Evolutionary conservation across 106 monocot species (phyloP).

Genomic region (Acorus calamus): DNA sequence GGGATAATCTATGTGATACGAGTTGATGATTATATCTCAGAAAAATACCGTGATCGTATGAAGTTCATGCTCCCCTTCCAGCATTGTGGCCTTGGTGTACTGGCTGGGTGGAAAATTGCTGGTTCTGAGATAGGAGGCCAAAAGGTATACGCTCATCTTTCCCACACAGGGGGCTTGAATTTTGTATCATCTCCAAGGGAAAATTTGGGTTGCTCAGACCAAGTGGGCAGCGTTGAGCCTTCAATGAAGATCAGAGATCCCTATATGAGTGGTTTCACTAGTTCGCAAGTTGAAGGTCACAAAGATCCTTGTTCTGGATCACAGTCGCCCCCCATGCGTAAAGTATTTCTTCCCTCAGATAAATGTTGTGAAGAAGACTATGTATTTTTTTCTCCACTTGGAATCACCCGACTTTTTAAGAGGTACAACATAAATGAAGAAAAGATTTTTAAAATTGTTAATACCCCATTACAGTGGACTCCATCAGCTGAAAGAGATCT

Average conservation of each 20-base stretch:
- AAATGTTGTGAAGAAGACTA: constrained; percentile 24
- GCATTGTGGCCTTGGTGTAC: constrained; percentile 22
- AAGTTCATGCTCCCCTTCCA: constrained; percentile 7
- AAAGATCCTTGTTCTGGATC: constrained; percentile 6
- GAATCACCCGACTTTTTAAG: constrained; percentile 50
- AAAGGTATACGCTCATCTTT: constrained; percentile 19
- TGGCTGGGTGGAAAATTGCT: constrained; percentile 52
- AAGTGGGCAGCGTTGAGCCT: constrained; percentile 1
- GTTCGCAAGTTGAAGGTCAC: constrained; percentile 6
- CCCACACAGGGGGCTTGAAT: constrained; percentile 4
- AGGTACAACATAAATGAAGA: constrained; percentile 11
- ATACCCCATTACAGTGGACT: constrained; percentile 40
- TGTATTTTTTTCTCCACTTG: constrained; percentile 71
- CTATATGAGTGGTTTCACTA: constrained; percentile 29
- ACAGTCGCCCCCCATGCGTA: constrained; percentile 26
- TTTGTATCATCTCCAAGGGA: background rate
- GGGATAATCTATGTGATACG: constrained; percentile 55
- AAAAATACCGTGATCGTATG: constrained; percentile 7
- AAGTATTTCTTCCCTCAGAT: constrained; percentile 55
- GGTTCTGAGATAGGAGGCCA: constrained; percentile 41
- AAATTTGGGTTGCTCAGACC: constrained; percentile 5
- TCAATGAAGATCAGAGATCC: constrained; percentile 17
- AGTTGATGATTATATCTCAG: constrained; percentile 34
- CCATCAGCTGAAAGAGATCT: constrained; percentile 34
- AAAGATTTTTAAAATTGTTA: constrained; percentile 36